Percentiles rank a stretch among this genome's conserved stretches.
phyloP scores from a whole-genome alignment of 257 asterid genomes.

The Paraleonurus japonicus region DNA sequence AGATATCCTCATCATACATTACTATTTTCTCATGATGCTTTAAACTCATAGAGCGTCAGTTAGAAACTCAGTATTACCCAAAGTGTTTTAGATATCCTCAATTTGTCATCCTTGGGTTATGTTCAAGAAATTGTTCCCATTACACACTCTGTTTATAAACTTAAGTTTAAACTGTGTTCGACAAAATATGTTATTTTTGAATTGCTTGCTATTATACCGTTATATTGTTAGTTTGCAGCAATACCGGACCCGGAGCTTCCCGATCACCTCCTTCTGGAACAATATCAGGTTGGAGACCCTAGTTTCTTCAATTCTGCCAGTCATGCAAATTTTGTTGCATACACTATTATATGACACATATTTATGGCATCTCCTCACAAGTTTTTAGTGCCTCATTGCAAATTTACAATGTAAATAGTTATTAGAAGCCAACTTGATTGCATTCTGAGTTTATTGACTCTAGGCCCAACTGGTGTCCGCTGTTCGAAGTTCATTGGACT shows the following conservation, averaged over 20 bases:
- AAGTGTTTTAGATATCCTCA: neutral
- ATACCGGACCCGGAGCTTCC: constrained; percentile 93
- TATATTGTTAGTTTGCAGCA: constrained; percentile 65
- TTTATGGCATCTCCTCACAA: constrained; percentile 9
- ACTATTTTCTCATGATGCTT: neutral
- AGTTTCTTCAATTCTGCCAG: constrained; percentile 17
- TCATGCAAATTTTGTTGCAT: constrained; percentile 11
- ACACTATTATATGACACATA: constrained; percentile 14
- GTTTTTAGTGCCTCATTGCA: constrained; percentile 15
- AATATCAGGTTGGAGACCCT: constrained; percentile 71
- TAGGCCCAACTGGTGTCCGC: constrained; percentile 98
- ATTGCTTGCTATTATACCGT: constrained; percentile 18
- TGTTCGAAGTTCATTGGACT: constrained; percentile 92
- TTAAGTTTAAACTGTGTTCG: constrained; percentile 1
- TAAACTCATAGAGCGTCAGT: neutral
- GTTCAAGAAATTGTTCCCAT: neutral
- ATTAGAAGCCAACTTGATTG: constrained; percentile 17
- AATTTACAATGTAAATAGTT: neutral
- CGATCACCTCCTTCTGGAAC: constrained; percentile 92
- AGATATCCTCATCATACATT: neutral
- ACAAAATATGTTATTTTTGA: neutral
- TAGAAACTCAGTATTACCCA: neutral
- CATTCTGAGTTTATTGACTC: constrained; percentile 19
- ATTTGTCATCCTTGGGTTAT: neutral
- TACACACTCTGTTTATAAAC: neutral